A percentile compares a stretch with the other conserved stretches of the same genome.
phyloP scores from a whole-genome alignment of 1,284 basidiomycete genomes.

The Trichosporon inkin region DNA sequence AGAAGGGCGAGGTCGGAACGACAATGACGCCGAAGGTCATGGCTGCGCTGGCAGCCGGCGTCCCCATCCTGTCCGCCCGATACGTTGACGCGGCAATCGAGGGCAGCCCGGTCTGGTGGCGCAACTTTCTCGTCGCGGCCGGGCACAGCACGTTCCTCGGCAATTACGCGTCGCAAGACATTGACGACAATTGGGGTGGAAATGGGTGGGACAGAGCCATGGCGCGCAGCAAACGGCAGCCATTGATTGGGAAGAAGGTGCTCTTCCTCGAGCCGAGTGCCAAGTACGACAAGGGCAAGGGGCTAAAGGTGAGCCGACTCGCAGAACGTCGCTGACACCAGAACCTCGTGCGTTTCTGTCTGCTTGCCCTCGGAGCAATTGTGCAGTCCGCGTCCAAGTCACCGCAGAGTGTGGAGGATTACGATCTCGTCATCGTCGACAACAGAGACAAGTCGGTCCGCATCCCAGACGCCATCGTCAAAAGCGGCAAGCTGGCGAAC shows the following conservation, averaged over 20 bases:
- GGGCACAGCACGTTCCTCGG: slow-evolving; percentile 59
- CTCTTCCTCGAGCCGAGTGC: slow-evolving; percentile 32
- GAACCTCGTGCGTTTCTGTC: slow-evolving; percentile 62
- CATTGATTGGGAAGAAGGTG: slow-evolving; percentile 31
- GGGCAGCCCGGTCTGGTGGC: slow-evolving; percentile 58
- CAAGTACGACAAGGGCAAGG: slow-evolving; percentile 11
- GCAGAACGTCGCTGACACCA: slow-evolving; percentile 17
- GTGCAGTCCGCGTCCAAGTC: slow-evolving; percentile 52
- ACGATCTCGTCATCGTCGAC: slow-evolving; percentile 65
- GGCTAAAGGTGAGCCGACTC: slow-evolving; percentile 28
- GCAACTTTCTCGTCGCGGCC: slow-evolving; percentile 61
- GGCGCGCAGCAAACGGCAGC: slow-evolving; percentile 53
- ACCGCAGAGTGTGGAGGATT: slow-evolving; percentile 43
- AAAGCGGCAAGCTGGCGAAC: slow-evolving; percentile 30
- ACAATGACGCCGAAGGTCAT: slow-evolving; percentile 71
- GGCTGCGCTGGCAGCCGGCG: slow-evolving; percentile 73
- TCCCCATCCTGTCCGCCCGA: slow-evolving; percentile 68
- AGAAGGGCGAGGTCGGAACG: slow-evolving; percentile 59
- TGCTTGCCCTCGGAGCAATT: slow-evolving; percentile 68
- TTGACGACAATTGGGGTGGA: slow-evolving; percentile 66
- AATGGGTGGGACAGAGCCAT: slow-evolving; percentile 50
- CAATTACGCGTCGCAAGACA: slow-evolving; percentile 61
- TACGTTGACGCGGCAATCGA: slow-evolving; percentile 58
- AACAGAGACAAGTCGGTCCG: slow-evolving; percentile 49
- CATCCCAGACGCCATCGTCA: slow-evolving; percentile 45